Conservation (phyloP, 2,329 filamentous ascomycete species). For the Aureobasidium subglaciale region DNA sequence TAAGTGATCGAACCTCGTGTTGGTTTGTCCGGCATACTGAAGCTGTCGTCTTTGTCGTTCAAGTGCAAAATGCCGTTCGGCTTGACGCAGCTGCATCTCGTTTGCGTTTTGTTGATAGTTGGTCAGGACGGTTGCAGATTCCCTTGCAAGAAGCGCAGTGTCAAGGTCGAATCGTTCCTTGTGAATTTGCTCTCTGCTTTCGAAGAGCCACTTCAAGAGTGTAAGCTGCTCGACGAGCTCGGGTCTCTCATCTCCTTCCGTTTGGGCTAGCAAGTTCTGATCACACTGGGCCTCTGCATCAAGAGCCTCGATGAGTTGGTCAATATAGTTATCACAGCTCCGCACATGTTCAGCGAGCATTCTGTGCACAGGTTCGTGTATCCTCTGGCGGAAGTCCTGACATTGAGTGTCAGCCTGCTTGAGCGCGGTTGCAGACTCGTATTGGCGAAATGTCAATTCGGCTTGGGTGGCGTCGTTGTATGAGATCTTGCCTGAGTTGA, state of each 20-base stretch:
- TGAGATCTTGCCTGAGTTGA: constrained; percentile 60
- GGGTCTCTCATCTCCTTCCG: constrained; percentile 90
- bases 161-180: constrained; percentile 72
- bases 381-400: constrained; percentile 61
- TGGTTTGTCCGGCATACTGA: constrained; percentile 62
- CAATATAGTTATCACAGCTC: constrained; percentile 68
- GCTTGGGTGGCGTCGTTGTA: constrained; percentile 70
- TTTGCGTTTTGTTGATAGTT: constrained; percentile 47
- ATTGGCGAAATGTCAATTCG: constrained; percentile 44
- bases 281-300: not conserved
- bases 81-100: constrained; percentile 32
- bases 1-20: constrained; percentile 69
- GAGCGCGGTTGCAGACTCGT: constrained; percentile 7
- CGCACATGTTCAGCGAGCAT: constrained; percentile 69
- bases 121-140: constrained; percentile 46
- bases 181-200: constrained; percentile 81
- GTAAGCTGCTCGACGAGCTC: constrained; percentile 92
- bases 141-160: not conserved
- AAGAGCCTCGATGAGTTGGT: constrained; percentile 52
- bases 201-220: constrained; percentile 93
- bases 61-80: constrained; percentile 80
- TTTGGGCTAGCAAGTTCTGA: constrained; percentile 66
- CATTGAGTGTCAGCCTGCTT: constrained; percentile 56
- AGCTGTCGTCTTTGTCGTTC: constrained; percentile 60
- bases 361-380: constrained; percentile 77